Base-by-base conservation (phyloP, 768 basidiomycete species). In the Lentinus brumalis region DNA sequence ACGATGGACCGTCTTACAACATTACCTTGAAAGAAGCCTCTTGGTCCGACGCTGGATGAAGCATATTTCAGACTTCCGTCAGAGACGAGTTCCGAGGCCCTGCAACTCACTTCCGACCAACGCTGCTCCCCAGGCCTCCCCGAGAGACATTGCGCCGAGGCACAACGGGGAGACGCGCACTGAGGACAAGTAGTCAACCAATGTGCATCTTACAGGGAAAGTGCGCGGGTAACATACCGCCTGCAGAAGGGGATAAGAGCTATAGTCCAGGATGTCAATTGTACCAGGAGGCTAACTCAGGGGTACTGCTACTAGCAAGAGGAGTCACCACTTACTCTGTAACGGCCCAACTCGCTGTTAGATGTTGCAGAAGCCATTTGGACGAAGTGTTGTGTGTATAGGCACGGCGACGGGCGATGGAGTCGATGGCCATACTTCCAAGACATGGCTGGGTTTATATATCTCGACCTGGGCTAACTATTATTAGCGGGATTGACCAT, bases 91-190 rank as follows among this genome's bases (percentile, higher is more conserved):
- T 6, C 21, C 21, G 21, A 26, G 21, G 2, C 21, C 21, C 2
- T 3, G 32, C 15, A n/a, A 31, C 7, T 38, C 11, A 58, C 57
- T 42, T 11, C 42, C 50, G 29, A 18, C 57, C 38, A 59, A 12
- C 5, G 11, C 16, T 12, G 16, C 31, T 16, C 40, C 26, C 57
- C 51, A 53, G 1, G 57, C 57, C 31, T 52, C 41, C 3, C 57
- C 57, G 5, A 59, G 42, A 35, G 50, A 52, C 42, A 46, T 53
- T 3, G 57, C 39, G 1, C 57, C 57, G 16, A 59, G 51, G 44
- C 57, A 59, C 45, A 59, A 10, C n/a, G 57, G 57, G 30, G 57
- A 52, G 7, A 59, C 57, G 16, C 57, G 57, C 5, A 59, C 57
- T 50, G 26, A 15, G 3, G 12, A 44, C 26, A 29, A 4, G 18